Evolutionary conservation across 306 rosid species (phyloP).

Genomic region (Prunus davidiana): DNA sequence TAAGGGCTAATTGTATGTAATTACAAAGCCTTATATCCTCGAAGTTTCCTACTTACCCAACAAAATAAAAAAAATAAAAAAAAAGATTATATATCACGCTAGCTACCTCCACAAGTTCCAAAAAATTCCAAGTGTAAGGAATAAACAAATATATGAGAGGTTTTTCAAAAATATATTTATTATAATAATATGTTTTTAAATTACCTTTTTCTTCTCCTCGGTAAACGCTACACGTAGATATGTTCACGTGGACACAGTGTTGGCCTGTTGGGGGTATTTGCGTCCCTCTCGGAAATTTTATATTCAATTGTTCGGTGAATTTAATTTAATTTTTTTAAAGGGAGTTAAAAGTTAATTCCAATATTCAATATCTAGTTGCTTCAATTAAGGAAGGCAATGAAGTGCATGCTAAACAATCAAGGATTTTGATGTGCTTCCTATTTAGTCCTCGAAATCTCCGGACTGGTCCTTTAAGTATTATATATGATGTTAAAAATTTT

Average conservation of each 20-base stretch:
- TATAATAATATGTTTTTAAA: not conserved
- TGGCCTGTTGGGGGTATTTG: not conserved
- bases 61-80: no score
- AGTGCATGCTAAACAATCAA: no score
- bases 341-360: not conserved
- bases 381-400: not conserved
- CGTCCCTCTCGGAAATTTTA: not conserved
- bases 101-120: conserved; percentile 6
- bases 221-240: not conserved
- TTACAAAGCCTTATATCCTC: not conserved
- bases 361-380: not conserved
- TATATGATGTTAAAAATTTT: no score
- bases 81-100: not conserved
- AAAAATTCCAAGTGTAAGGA: not conserved
- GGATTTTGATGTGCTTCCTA: no score
- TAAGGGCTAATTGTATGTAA: not conserved
- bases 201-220: not conserved
- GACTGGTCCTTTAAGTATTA: no score
- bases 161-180: no score
- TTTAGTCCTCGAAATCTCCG: no score
- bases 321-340: fast-evolving
- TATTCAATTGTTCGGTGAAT: not conserved
- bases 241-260: not conserved
- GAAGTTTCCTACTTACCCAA: not conserved
- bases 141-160: not conserved